Evolutionary conservation across 148 eudicot genomes (phyloP), one percentile per base, ranked within the genome.

Genomic region (Chenopodium suecicum): DNA sequence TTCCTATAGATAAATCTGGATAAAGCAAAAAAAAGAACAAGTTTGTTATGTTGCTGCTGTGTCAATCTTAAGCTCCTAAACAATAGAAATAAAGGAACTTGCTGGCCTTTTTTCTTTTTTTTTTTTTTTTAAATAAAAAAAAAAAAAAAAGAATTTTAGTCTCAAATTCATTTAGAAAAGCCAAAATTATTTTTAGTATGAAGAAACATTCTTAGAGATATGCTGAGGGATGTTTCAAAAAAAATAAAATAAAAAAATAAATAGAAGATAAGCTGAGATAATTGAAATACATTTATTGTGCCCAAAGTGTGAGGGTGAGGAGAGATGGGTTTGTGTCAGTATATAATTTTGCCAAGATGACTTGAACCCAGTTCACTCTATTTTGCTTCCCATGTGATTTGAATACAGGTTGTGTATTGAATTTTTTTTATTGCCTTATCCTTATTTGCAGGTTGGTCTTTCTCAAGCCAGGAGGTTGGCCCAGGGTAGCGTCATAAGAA

Each of bases 401-500:
- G 58, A 66, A 56, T 29, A 27, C 68, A 50, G 74, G 5, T 48
- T 44, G 29, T 65, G 32, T 31, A 31, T 19, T 83, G 34, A 84
- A 41, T 41, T 41, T 27, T 27, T 37, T 48, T 29, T 71, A 29
- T 80, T 47, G 19, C 37, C 23, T 44, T 73, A 44, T 75, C 32
- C 37, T 82, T 41, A 74, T 71, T 14, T 81, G 52, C 88, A 93
- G 97, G 91, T 93, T 86, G 95, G 97, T 72, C 93, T 91, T 84
- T 93, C 97, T 81, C 97, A 93, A 87, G 97, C 97, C 63, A 87
- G 90, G 82, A 90, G 97, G 88, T 74, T 93, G 78, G 97, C 97
- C 65, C 95, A 93, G 78, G 97, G 97, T 68, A 86, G 78, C 31
- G 63, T 69, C 70, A 86, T 91, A 79, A 84, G 84, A 71, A 88